phyloP scores from a whole-genome alignment of 2,329 filamentous ascomycete species.

The Alternaria gaisen region DNA sequence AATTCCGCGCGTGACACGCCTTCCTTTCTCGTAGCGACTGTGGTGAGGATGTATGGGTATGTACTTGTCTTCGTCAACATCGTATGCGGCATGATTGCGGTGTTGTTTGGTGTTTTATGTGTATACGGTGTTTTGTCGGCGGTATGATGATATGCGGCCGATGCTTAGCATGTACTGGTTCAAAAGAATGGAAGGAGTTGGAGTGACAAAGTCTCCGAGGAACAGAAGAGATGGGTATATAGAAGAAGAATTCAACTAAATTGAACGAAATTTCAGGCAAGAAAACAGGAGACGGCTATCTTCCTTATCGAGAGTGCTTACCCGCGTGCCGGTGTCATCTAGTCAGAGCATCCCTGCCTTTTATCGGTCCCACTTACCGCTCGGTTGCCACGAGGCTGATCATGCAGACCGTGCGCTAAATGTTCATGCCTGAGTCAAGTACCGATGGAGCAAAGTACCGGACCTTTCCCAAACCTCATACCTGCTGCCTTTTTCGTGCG shows the following conservation, averaged over 20 bases:
- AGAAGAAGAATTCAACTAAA: neutral
- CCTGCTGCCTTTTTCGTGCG: neutral
- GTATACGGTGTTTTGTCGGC: neutral
- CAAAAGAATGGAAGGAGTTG: neutral
- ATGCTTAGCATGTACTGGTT: neutral
- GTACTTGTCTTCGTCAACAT: conserved; percentile 13
- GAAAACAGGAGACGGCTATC: conserved; percentile 4
- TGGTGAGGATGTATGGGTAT: conserved; percentile 24
- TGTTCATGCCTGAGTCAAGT: neutral
- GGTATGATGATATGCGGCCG: conserved; percentile 2
- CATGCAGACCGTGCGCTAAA: neutral
- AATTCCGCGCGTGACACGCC: conserved; percentile 25
- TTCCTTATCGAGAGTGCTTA: neutral
- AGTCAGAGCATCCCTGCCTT: conserved; percentile 1
- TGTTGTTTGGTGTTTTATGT: neutral
- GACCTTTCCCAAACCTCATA: neutral
- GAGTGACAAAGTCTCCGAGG: neutral
- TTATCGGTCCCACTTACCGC: conserved; percentile 3
- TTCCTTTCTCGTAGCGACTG: conserved; percentile 25
- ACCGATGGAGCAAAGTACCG: neutral
- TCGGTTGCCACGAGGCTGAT: conserved; percentile 4
- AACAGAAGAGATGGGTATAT: neutral
- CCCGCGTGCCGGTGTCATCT: conserved; percentile 5
- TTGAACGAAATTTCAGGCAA: neutral
- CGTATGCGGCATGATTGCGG: neutral